phyloP scores from a whole-genome alignment of 352 stramenopile species.

The Pythium volutum region DNA sequence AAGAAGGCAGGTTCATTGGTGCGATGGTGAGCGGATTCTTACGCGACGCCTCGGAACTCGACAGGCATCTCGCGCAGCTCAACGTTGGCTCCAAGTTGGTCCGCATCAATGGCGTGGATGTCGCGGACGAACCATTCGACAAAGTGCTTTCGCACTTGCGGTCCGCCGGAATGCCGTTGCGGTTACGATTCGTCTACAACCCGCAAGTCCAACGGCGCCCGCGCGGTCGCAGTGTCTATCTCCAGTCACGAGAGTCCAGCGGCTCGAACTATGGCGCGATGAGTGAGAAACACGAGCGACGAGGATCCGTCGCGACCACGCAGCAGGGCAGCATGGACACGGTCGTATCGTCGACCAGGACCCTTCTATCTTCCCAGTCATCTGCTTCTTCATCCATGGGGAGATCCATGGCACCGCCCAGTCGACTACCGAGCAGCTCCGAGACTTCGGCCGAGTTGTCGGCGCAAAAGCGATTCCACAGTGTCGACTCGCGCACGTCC shows the following conservation, averaged over 20 bases:
- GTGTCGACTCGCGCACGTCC: conserved; percentile 46
- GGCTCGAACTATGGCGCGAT: background rate
- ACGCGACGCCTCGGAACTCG: conserved; percentile 49
- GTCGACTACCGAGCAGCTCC: conserved; percentile 16
- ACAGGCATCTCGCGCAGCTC: conserved; percentile 53
- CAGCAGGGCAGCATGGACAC: conserved; percentile 18
- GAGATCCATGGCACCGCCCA: background rate
- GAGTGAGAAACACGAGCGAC: conserved; percentile 19
- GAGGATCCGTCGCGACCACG: conserved; percentile 14
- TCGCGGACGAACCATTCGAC: conserved; percentile 58
- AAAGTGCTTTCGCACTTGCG: conserved; percentile 56
- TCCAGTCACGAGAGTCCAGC: background rate
- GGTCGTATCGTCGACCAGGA: conserved; percentile 3
- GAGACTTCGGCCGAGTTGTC: conserved; percentile 2
- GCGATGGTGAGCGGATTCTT: conserved; percentile 69
- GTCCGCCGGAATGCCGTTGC: conserved; percentile 44
- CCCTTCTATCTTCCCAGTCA: conserved; percentile 6
- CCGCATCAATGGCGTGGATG: conserved; percentile 70
- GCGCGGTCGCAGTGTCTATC: conserved; percentile 23
- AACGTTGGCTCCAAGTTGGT: conserved; percentile 62
- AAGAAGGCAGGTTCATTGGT: conserved; percentile 60
- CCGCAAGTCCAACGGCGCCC: conserved; percentile 40
- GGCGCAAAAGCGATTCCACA: conserved; percentile 41
- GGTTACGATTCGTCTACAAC: conserved; percentile 66
- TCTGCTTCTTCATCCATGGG: too few species aligned